These are phyloP conservation scores for Brasilioporus rufonigricans DNA, from an alignment of 768 basidiomycete species.

Conservation along the genomic window DNA sequence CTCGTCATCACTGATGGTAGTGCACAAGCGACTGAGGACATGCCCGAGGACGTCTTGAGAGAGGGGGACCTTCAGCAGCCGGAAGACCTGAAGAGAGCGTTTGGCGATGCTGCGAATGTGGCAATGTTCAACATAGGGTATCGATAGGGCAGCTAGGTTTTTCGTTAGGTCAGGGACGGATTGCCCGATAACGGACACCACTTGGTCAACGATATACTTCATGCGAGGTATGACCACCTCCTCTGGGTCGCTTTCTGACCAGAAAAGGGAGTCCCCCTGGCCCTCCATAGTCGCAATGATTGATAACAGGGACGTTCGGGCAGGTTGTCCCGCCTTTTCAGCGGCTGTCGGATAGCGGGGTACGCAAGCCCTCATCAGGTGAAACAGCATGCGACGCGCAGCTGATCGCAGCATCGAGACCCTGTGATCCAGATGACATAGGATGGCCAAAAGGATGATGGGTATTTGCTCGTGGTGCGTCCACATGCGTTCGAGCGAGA, in stretches of 20 bases:
- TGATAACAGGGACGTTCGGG: constrained; percentile 48
- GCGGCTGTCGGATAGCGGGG: constrained; percentile 73
- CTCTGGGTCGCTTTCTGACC: constrained; percentile 68
- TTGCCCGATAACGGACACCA: constrained; percentile 67
- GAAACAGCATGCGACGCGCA: constrained; percentile 80
- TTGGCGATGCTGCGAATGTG: constrained; percentile 84
- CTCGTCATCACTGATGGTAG: constrained; percentile 76
- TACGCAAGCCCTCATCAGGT: constrained; percentile 77
- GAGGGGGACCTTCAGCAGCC: constrained; percentile 70
- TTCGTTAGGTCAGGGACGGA: constrained; percentile 67
- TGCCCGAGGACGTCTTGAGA: constrained; percentile 72
- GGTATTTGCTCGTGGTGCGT: constrained; percentile 69
- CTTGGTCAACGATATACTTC: constrained; percentile 60
- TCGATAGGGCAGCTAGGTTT: constrained; percentile 76
- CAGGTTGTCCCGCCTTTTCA: constrained; percentile 51
- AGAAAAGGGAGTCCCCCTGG: constrained; percentile 56
- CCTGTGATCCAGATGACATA: constrained; percentile 82
- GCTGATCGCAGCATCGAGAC: constrained; percentile 64
- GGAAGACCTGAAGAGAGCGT: constrained; percentile 88
- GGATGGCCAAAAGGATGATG: constrained; percentile 71
- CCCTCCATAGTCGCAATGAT: constrained; percentile 54
- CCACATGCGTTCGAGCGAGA: constrained; percentile 75
- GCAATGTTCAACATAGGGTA: constrained; percentile 85
- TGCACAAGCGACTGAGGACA: constrained; percentile 79
- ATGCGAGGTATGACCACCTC: constrained; percentile 63